Conservation (phyloP, 768 basidiomycete genomes). For the Lactarius quietus region DNA sequence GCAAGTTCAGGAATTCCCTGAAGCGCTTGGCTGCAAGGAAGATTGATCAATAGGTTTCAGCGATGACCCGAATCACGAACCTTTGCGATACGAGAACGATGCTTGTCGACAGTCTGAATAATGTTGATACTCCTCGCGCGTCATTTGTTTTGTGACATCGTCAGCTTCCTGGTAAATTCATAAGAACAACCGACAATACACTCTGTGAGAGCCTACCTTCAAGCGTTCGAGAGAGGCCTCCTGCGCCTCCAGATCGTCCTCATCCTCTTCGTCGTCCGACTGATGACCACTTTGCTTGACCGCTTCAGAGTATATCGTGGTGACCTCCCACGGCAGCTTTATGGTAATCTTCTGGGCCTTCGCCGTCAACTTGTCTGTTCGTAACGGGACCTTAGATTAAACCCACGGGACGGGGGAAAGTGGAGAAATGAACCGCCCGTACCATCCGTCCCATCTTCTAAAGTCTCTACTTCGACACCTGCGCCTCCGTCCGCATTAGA, state of each 20-base stretch:
- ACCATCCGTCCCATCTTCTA: slow-evolving; percentile 85
- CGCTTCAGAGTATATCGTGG: slow-evolving; percentile 87
- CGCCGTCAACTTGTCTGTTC: slow-evolving; percentile 65
- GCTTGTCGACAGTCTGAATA: slow-evolving; percentile 97
- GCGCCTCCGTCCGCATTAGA: slow-evolving; percentile 77
- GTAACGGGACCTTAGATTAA: not conserved
- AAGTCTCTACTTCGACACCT: slow-evolving; percentile 75
- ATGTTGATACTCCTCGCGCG: slow-evolving; percentile 93
- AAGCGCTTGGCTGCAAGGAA: slow-evolving; percentile 79
- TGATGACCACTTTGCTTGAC: slow-evolving; percentile 45
- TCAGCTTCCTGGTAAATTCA: slow-evolving; percentile 75
- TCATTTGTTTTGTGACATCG: slow-evolving; percentile 93
- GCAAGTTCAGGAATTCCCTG: slow-evolving; percentile 89
- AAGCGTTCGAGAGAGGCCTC: slow-evolving; percentile 89
- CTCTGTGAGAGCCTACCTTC: slow-evolving; percentile 43
- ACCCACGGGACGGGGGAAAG: not conserved
- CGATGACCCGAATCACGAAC: slow-evolving; percentile 39
- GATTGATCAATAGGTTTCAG: not conserved
- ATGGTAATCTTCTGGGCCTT: slow-evolving; percentile 93
- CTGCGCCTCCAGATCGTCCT: slow-evolving; percentile 93
- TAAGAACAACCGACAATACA: not conserved
- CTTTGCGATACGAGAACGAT: slow-evolving; percentile 95
- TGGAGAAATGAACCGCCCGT: slow-evolving; percentile 29
- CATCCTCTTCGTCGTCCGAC: slow-evolving; percentile 93
- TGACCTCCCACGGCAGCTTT: slow-evolving; percentile 94